Base-by-base conservation (phyloP, 495 filamentous ascomycete genomes). In the Monascus purpureus region DNA sequence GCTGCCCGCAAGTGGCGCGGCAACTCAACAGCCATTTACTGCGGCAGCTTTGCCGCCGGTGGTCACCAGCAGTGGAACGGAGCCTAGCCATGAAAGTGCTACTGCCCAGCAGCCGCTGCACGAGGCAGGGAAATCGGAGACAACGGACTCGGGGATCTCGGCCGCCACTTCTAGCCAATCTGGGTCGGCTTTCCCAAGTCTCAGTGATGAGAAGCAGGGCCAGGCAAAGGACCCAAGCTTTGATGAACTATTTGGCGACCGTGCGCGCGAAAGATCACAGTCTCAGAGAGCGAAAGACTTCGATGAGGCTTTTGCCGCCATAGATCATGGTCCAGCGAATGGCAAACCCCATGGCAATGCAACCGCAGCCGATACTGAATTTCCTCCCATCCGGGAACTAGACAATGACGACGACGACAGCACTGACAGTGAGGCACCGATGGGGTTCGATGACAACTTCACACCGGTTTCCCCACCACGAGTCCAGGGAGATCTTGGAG, bases 361-460 rank as follows among this genome's bases (percentile, higher is more conserved):
- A 35, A 42, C 47, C 15, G 39, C 49, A 33, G 35, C 54, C 40
- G 18, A 50, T 8, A 51, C 53, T n/a, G 90, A 96, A 46, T 96
- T 96, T 57, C 92, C 92, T 20, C 90, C 90, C 1, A 93, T 96
- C 36, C 77, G 76, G 23, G 87, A 94, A 44, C 50, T 94, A 20
- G 76, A 77, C 26, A 65, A 78, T 30, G 82, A 90, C 38, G 84
- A 88, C 9, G 77, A 66, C 35, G 84, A 87, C 20, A 84, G 79
- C 36, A 57, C 61, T 0, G 83, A 77, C n/a, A 77, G 70, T 41
- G 82, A 81, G 25, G 75, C 64, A 27, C 42, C 43, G n/a, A 29
- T 60, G 41, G 81, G 87, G 0, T 97, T 96, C 46, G 87, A 87
- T 35, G 88, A 97, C 48, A 77, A 94, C 45, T 95, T 96, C 44